Conservation (phyloP, 805 yeast species). For the Kodamaea lidongshanica region DNA sequence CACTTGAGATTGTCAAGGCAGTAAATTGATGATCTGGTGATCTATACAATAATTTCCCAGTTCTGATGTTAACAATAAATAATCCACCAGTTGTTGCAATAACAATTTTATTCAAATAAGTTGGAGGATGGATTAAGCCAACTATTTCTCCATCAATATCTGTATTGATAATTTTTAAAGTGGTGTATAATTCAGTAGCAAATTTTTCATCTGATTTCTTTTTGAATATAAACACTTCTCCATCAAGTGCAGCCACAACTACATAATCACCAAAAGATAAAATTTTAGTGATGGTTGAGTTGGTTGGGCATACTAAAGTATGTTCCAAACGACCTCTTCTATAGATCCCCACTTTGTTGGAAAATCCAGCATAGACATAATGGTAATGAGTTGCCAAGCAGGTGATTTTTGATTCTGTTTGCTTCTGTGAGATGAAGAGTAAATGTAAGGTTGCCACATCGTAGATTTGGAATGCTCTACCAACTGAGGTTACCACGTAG, state of each 20-base stretch:
- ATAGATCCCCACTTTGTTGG: conserved; percentile 65
- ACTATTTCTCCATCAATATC: conserved; percentile 67
- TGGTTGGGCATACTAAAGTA: conserved; percentile 28
- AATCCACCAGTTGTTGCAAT: conserved; percentile 68
- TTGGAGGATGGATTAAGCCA: conserved; percentile 74
- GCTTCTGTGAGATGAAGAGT: conserved; percentile 77
- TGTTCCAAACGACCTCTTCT: conserved; percentile 70
- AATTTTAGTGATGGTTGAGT: conserved; percentile 41
- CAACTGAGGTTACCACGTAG: conserved; percentile 85
- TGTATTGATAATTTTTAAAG: conserved; percentile 45
- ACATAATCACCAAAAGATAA: conserved; percentile 74
- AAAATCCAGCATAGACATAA: conserved; percentile 72
- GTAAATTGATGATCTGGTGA: conserved; percentile 41
- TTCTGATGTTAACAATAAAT: conserved; percentile 63
- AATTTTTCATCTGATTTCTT: conserved; percentile 38
- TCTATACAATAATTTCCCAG: conserved; percentile 64
- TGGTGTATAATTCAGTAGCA: conserved; percentile 64
- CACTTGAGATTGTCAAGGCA: conserved; percentile 48
- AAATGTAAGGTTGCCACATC: conserved; percentile 84
- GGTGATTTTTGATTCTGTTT: conserved; percentile 64
- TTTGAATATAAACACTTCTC: conserved; percentile 49
- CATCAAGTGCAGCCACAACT: conserved; percentile 43
- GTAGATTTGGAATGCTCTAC: conserved; percentile 83
- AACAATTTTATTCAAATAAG: conserved; percentile 83
- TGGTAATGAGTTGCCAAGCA: conserved; percentile 77